phyloP scores from a whole-genome alignment of 768 basidiomycete species.

The Hypholoma sublateritium region DNA sequence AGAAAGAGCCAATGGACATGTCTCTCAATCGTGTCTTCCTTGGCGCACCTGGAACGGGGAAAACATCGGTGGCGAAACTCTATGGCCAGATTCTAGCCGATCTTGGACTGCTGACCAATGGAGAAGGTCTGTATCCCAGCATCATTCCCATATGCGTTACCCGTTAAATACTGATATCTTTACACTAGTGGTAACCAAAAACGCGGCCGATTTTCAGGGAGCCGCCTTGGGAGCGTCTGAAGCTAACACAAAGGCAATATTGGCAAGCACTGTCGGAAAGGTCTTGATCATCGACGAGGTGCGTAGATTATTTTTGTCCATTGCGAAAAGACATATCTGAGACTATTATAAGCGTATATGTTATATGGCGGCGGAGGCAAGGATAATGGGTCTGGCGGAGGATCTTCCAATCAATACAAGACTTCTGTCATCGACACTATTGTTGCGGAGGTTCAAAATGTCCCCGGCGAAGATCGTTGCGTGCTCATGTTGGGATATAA shows the following conservation, averaged over 20 bases:
- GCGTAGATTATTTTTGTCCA: constrained; percentile 2
- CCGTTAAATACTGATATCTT: not conserved
- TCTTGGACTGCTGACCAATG: constrained; percentile 65
- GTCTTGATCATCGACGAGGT: constrained; percentile 74
- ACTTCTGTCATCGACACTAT: constrained; percentile 73
- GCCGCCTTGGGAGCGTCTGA: constrained; percentile 58
- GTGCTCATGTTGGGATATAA: constrained; percentile 67
- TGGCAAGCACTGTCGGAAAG: constrained; percentile 59
- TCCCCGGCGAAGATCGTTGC: constrained; percentile 68
- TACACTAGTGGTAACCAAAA: constrained; percentile 57
- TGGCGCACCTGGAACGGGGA: constrained; percentile 71
- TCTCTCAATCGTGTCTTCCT: constrained; percentile 67
- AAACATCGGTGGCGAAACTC: constrained; percentile 66
- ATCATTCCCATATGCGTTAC: not conserved
- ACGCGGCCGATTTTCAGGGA: constrained; percentile 68
- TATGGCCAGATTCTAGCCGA: constrained; percentile 66
- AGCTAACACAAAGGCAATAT: constrained; percentile 60
- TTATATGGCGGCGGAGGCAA: constrained; percentile 47
- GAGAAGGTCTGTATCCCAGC: constrained; percentile 50
- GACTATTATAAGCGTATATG: constrained; percentile 57
- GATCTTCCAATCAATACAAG: constrained; percentile 49
- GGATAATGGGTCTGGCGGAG: constrained; percentile 12
- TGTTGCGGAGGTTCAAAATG: constrained; percentile 70
- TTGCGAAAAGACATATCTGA: not conserved
- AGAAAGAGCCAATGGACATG: constrained; percentile 50